Base-by-base conservation (phyloP, 805 yeast species). In the Hemisphaericaspora nanyangensis region DNA sequence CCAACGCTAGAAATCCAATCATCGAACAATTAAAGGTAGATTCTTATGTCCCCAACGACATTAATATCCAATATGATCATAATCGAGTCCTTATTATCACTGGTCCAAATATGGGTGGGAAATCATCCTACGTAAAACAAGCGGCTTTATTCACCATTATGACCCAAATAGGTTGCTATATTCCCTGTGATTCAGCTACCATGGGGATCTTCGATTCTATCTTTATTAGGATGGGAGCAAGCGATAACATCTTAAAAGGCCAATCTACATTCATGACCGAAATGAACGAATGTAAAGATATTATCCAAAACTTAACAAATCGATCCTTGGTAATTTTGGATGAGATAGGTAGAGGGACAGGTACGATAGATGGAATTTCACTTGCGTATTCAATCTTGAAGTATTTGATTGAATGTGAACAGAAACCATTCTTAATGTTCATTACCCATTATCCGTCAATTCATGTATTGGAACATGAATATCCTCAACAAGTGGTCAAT, bases 61-160 rank as follows among this genome's bases (percentile, higher is more conserved):
- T 82, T 5, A 39, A 55, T 6, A 74, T 89, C 65, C 49, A 65
- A 5, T 53, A 61, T 6, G 52, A 62, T n/a, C 56, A 64, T 3
- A 69, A 76, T 11, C 68, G 87, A 25, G 74, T 63, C 2, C 64
- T 80, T 39, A 69, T 89, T 12, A 76, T 89, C 17, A 85, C 95
- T 0, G 95, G 95, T 0, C 93, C 95, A 0, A 85, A 85, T 48
- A 84, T 85, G 89, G 95, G 95, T 7, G 95, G 95, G 4, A 86
- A 86, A 55, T 81, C 89, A 6, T 79, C 88, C 1, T 80, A 79
- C 50, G 86, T 84, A 12, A 72, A 85, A 37, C 88, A 84, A 45
- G 71, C 84, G 8, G 95, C 93, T 0, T 58, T 87, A 11, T 63
- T 78, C 8, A 79, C 77, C 8, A 75, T 86, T 7, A 74, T 86